These are phyloP conservation scores for Chalciporus piperatus DNA, from an alignment of 768 basidiomycete genomes.

Conservation along the genomic window DNA sequence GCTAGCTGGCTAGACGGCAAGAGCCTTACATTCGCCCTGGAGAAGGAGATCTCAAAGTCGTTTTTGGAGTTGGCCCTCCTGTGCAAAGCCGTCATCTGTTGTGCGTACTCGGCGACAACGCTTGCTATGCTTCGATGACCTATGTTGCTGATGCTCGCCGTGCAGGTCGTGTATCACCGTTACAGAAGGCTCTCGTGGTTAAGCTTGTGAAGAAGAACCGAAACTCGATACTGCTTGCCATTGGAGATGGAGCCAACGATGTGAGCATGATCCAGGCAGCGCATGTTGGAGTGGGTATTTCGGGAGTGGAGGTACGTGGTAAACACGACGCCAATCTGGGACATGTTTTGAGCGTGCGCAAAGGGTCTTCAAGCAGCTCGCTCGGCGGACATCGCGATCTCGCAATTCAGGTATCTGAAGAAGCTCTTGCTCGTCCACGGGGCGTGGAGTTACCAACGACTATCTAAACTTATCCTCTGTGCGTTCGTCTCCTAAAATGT, in stretches of 20 bases:
- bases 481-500: slow-evolving; percentile 31
- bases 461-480: slow-evolving; percentile 97
- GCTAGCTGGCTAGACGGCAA: slow-evolving; percentile 70
- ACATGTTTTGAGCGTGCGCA: not conserved
- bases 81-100: slow-evolving; percentile 99
- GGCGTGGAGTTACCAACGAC: slow-evolving; percentile 94
- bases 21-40: slow-evolving; percentile 87
- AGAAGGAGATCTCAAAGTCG: slow-evolving; percentile 84
- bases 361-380: slow-evolving; percentile 97
- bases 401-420: slow-evolving; percentile 94
- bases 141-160: not conserved
- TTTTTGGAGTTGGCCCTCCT: slow-evolving; percentile 95
- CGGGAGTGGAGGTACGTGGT: slow-evolving; percentile 81
- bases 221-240: slow-evolving; percentile 90
- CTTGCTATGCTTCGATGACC: not conserved
- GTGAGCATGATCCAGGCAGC: slow-evolving; percentile 99
- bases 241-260: slow-evolving; percentile 97
- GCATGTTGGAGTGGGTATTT: slow-evolving; percentile 96
- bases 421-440: slow-evolving; percentile 96
- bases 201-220: slow-evolving; percentile 99
- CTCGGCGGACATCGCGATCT: slow-evolving; percentile 96
- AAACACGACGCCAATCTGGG: not conserved
- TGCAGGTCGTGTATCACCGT: slow-evolving; percentile 90
- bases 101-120: slow-evolving; percentile 38
- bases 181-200: slow-evolving; percentile 97